A percentile compares a stretch with the other conserved stretches of the same genome.
Evolutionary conservation across 176 grass and related monocot genomes (phyloP).

Genomic region (Paspalum vaginatum): DNA sequence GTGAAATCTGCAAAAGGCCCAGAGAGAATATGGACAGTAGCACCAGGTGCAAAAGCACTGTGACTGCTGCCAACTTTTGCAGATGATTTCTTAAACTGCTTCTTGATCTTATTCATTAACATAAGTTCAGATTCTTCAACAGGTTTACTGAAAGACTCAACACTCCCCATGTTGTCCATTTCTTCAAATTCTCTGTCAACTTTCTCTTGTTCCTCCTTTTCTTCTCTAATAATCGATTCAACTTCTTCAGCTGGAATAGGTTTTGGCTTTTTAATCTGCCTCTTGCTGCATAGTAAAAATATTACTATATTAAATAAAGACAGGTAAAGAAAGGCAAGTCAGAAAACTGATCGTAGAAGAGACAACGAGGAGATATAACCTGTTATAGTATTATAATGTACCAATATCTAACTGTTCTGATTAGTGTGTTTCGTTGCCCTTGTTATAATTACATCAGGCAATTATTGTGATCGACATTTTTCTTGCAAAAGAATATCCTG

Average conservation of each 20-base stretch:
- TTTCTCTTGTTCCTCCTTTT: conserved; percentile 80
- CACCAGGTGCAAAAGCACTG: conserved; percentile 52
- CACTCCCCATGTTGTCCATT: conserved; percentile 42
- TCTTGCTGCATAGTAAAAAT: conserved; percentile 55
- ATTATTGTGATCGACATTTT: not conserved
- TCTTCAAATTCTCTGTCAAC: conserved; percentile 69
- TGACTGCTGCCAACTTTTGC: conserved; percentile 23
- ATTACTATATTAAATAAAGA: conserved; percentile 15
- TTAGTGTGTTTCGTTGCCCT: not conserved
- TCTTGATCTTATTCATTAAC: conserved; percentile 54
- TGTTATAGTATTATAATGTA: not conserved
- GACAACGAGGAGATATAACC: not conserved
- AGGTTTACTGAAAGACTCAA: conserved; percentile 36
- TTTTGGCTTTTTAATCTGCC: conserved; percentile 91
- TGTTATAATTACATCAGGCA: not conserved
- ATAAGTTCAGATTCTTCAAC: conserved; percentile 51
- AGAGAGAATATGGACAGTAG: conserved; percentile 60
- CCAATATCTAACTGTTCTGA: not conserved
- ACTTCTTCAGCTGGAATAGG: conserved; percentile 71
- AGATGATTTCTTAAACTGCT: conserved; percentile 50
- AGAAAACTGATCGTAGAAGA: not conserved
- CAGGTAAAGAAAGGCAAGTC: conserved; percentile 15
- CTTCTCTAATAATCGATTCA: conserved; percentile 66
- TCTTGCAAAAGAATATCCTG: not conserved
- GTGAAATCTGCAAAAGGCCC: conserved; percentile 76